Base-by-base conservation (phyloP, 306 rosid species). In the Fragaria iinumae region DNA sequence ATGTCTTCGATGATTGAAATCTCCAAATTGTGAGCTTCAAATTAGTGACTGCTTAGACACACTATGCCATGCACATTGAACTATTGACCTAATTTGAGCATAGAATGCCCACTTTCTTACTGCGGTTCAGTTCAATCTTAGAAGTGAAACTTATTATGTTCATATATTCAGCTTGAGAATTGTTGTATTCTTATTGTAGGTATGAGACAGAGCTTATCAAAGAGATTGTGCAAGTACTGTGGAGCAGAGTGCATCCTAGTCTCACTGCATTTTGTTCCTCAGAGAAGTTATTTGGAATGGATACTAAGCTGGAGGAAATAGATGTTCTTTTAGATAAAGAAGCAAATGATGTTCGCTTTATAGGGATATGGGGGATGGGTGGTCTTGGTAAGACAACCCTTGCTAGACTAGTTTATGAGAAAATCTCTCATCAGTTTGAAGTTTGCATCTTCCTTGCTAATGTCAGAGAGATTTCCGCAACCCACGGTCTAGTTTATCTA, bases 291-390 rank as follows among this genome's bases (percentile, higher is more conserved):
- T 4, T 62, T 14, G 67, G 67, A 62, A 62, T 62, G 38, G 67
- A 62, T 62, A 0, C 10, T 0, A 29, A 13, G n/a, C 4, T 62
- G 67, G 41, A 62, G 43, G 67, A 62, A 32, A 12, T 62, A 29
- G 67, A 62, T 12, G 41, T 62, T 29, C 43, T 62, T 62, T 29
- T 62, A 12, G 67, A 62, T 29, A 27, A 12, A 14, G 67, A 62
- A 62, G 67, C 41, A 27, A 29, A 63, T 32, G 68, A 63, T 63
- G 68, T 63, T 63, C 68, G n/a, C n/a, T 32, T 32, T 32, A 63
- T 63, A 29, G 68, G 68, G 68, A 32, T 63, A 32, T 63, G 68
- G 68, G 68, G 68, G 68, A 63, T 62, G 67, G 67, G 67, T 27
- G 67, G 67, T 0, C 1, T 63, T 4, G 68, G 68, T 29, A 63